Conservation (phyloP, 2,329 filamentous ascomycete species). For the Onygena corvina region DNA sequence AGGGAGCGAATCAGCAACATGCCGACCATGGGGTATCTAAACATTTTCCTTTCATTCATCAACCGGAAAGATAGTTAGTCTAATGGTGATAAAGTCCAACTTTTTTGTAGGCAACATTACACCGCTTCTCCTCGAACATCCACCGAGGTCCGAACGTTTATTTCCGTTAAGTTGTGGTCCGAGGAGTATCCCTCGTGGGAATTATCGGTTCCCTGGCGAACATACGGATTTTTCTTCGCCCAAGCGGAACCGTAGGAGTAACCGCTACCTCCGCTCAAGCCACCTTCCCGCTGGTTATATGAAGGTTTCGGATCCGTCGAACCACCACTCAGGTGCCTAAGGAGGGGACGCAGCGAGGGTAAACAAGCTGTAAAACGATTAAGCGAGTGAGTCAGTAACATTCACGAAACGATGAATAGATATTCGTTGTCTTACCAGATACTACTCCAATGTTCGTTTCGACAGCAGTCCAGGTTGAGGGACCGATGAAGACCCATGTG, state of each 20-base stretch:
- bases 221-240: slow-evolving; percentile 19
- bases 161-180: neutral
- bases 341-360: slow-evolving; percentile 2
- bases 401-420: neutral
- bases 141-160: slow-evolving; percentile 1
- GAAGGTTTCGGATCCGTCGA: neutral
- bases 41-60: neutral
- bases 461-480: slow-evolving; percentile 5
- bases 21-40: neutral
- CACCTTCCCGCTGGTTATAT: neutral
- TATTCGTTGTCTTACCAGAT: neutral
- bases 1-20: neutral
- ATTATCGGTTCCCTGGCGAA: neutral
- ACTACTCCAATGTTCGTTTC: slow-evolving; percentile 7
- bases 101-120: neutral
- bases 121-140: neutral
- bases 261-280: neutral
- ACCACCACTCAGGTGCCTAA: neutral
- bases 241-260: slow-evolving; percentile 4
- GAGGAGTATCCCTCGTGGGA: neutral
- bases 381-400: neutral
- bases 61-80: too few relatives aligned
- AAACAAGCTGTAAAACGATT: neutral
- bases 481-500: slow-evolving; percentile 7
- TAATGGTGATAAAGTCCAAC: neutral